Evolutionary conservation across 2,329 filamentous ascomycete genomes (phyloP), one percentile per base, ranked within the genome.

Genomic region (Pleoardoris graminearum): DNA sequence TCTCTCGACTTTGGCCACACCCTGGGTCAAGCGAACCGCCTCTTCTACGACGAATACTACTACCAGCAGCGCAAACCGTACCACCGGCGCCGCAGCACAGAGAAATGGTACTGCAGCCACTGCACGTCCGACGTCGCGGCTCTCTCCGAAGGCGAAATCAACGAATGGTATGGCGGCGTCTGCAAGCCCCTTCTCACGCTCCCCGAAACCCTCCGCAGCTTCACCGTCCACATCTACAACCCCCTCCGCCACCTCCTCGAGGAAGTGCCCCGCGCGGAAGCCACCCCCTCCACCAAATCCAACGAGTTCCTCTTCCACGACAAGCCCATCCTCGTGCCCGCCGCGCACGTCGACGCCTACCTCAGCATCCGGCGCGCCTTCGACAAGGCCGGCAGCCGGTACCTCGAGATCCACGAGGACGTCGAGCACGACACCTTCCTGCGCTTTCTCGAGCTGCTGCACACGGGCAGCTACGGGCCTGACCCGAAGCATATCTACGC

Each of bases 261-360:
- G 25, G 57, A 63, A 19, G 54, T 67, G 11, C 60, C 63, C 11
- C 65, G 75, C 17, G 60, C 64, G 5, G 55, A 60, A 23, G 60
- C 65, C 1, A 59, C 61, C 6, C 66, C 72, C 2, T 71, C 71
- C 7, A 49, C 57, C 1, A 65, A 70, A 4, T 73, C 71, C 22
- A 62, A 71, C 17, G 74, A 77, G 54, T 66, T 77, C 37, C 35
- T 77, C 30, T 73, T 68, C 62, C 56, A 69, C 4, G 66, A 68
- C 25, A 69, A 65, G 39, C 57, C 69, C 1, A 55, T 76, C 16
- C 68, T 73, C 32, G 62, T 73, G 3, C 58, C 67, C 1, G 54
- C 57, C 4, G 58, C 63, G 4, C 65, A 66, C 33, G 62, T 72
- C 12, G 58, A 70, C 10, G 53, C 52, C 5, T 71, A 65, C 51